phyloP scores from a whole-genome alignment of 1,284 basidiomycete genomes.

The Schizophyllum commune region DNA sequence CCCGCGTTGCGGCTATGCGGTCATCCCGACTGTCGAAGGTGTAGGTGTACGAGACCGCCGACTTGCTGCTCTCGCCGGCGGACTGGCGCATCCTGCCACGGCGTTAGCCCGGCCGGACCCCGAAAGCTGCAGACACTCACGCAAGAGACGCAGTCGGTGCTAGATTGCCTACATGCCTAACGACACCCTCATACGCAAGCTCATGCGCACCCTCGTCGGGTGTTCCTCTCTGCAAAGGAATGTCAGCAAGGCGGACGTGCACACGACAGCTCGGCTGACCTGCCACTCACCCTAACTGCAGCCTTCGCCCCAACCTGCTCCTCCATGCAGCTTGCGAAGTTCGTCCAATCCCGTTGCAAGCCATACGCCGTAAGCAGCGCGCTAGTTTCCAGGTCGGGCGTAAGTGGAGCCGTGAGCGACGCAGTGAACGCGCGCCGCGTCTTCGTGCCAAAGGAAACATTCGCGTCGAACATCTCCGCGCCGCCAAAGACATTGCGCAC shows the following conservation, averaged over 20 bases:
- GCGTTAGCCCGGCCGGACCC: conserved; percentile 7
- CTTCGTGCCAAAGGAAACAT: conserved; percentile 80
- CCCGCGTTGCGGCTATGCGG: conserved; percentile 54
- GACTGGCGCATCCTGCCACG: conserved; percentile 67
- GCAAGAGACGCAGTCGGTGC: conserved; percentile 73
- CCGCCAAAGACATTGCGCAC: conserved; percentile 89
- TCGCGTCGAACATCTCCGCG: conserved; percentile 84
- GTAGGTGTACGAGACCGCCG: conserved; percentile 76
- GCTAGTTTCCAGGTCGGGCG: conserved; percentile 48
- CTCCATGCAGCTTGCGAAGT: conserved; percentile 66
- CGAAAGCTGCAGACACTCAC: conserved; percentile 30
- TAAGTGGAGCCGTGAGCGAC: conserved; percentile 50
- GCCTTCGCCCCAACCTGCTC: conserved; percentile 58
- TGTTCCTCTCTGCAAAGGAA: conserved; percentile 31
- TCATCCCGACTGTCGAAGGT: conserved; percentile 79
- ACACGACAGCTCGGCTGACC: conserved; percentile 21
- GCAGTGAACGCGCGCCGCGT: conserved; percentile 81
- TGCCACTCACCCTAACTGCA: conserved; percentile 54
- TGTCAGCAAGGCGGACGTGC: conserved; percentile 15
- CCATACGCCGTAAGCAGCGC: conserved; percentile 58
- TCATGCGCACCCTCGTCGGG: conserved; percentile 58
- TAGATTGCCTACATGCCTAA: conserved; percentile 68
- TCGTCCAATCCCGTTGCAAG: conserved; percentile 61
- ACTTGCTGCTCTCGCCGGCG: conserved; percentile 78
- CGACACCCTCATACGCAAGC: conserved; percentile 73